Evolutionary conservation across 2,329 filamentous ascomycete species (phyloP).

Genomic region (Monosporascus sp.): DNA sequence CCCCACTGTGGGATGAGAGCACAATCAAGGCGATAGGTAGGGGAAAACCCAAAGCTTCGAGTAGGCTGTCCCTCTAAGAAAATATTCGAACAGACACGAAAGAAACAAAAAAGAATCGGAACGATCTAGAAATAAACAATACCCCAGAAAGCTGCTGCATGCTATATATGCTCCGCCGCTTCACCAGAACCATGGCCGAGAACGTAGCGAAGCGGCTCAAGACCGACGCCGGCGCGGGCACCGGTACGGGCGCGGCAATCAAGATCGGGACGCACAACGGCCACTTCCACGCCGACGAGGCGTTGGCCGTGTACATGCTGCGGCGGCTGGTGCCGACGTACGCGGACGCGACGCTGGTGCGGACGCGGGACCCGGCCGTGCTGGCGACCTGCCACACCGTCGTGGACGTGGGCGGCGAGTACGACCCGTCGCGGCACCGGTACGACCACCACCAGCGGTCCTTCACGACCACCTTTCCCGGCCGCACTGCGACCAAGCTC

Average conservation of each 20-base stretch:
- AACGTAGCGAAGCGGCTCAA: conserved; percentile 78
- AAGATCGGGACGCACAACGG: conserved; percentile 94
- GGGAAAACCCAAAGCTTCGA: too few relatives aligned
- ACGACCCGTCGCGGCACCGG: conserved; percentile 69
- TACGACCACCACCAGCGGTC: conserved; percentile 98
- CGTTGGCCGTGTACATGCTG: conserved; percentile 93
- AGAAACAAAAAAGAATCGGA: too few relatives aligned
- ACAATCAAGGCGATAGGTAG: too few relatives aligned
- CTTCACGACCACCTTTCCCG: conserved; percentile 81
- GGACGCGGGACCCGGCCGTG: conserved; percentile 76
- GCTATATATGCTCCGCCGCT: conserved; percentile 37
- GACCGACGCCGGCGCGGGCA: conserved; percentile 45
- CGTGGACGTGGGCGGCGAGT: conserved; percentile 95
- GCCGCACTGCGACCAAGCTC: conserved; percentile 71
- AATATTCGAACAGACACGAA: background rate
- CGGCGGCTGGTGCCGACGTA: conserved; percentile 76
- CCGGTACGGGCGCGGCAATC: conserved; percentile 26
- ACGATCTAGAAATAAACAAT: background rate
- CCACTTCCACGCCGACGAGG: conserved; percentile 98
- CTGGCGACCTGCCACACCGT: conserved; percentile 87
- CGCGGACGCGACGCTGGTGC: conserved; percentile 65
- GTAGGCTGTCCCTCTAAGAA: background rate
- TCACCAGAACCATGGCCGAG: conserved; percentile 55
- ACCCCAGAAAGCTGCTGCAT: too few relatives aligned
- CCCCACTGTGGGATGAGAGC: too few relatives aligned